A percentile compares a stretch with the other conserved stretches of the same genome.
phyloP scores from a whole-genome alignment of 1,284 basidiomycete genomes.

The Cystobasidium pallidum region DNA sequence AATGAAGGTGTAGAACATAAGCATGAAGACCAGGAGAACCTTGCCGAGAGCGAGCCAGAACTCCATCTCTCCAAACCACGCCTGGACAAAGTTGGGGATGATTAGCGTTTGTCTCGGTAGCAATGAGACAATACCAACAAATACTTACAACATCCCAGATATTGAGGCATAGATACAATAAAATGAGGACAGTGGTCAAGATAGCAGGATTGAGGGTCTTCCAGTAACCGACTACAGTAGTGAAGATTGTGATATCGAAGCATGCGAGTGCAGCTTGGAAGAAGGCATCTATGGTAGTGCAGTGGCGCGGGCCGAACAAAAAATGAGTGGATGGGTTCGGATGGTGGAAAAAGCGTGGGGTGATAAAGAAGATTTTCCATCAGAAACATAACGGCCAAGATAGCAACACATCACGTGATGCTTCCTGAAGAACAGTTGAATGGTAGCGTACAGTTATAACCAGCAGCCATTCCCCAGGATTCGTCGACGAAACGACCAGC shows the following conservation, averaged over 20 bases:
- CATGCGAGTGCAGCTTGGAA: slow-evolving; percentile 50
- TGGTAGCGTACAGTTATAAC: slow-evolving; percentile 49
- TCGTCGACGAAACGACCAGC: slow-evolving; percentile 45
- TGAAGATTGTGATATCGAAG: slow-evolving; percentile 53
- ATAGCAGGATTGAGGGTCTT: slow-evolving; percentile 50
- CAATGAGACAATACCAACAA: too few species aligned
- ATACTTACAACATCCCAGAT: slow-evolving; percentile 48
- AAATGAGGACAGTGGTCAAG: slow-evolving; percentile 49
- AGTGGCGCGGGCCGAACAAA: slow-evolving; percentile 3
- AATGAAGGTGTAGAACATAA: slow-evolving; percentile 53
- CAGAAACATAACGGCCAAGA: slow-evolving; percentile 23
- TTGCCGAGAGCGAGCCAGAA: slow-evolving; percentile 55
- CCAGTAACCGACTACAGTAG: slow-evolving; percentile 52
- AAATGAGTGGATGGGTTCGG: neutral
- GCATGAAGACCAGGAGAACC: slow-evolving; percentile 52
- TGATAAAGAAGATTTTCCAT: neutral
- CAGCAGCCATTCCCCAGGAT: slow-evolving; percentile 48
- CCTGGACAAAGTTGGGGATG: too few species aligned
- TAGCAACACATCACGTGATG: slow-evolving; percentile 7
- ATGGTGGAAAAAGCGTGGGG: slow-evolving; percentile 21
- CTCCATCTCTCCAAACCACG: slow-evolving; percentile 48
- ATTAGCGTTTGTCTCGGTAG: too few species aligned
- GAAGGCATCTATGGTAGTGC: slow-evolving; percentile 26
- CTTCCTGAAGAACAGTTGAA: neutral
- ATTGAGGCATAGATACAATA: slow-evolving; percentile 47